phyloP scores from a whole-genome alignment of 2,329 filamentous ascomycete species.

The Sordariomycetes sp. region DNA sequence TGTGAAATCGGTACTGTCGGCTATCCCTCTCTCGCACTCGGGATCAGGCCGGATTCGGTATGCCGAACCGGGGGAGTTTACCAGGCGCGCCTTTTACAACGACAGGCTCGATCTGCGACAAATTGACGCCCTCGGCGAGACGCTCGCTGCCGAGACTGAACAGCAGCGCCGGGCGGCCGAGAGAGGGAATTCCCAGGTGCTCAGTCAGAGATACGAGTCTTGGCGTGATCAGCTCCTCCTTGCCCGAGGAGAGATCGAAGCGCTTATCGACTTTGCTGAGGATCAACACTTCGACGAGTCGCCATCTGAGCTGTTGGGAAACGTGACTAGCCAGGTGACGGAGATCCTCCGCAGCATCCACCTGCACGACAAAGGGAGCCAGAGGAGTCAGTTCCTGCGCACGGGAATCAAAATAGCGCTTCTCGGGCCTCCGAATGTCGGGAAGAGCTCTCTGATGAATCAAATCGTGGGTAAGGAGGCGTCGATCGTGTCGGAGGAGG shows the following conservation, averaged over 20 bases:
- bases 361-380: slow-evolving; percentile 64
- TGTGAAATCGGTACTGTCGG: slow-evolving; percentile 72
- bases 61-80: slow-evolving; percentile 93
- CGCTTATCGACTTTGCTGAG: slow-evolving; percentile 92
- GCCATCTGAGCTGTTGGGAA: slow-evolving; percentile 57
- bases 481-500: slow-evolving; percentile 87
- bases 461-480: slow-evolving; percentile 82
- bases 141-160: slow-evolving; percentile 66
- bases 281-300: slow-evolving; percentile 96
- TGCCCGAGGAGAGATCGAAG: slow-evolving; percentile 85
- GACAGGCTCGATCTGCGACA: slow-evolving; percentile 78
- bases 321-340: slow-evolving; percentile 55
- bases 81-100: slow-evolving; percentile 82
- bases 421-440: slow-evolving; percentile 84
- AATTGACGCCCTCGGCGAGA: slow-evolving; percentile 56
- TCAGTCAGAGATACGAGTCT: slow-evolving; percentile 67
- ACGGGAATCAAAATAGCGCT: slow-evolving; percentile 80
- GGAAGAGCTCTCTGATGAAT: slow-evolving; percentile 92
- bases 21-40: slow-evolving; percentile 49
- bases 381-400: slow-evolving; percentile 72
- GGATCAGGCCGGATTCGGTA: slow-evolving; percentile 51
- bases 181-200: slow-evolving; percentile 57
- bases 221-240: slow-evolving; percentile 72
- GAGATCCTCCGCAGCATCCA: slow-evolving; percentile 52
- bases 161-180: slow-evolving; percentile 85